Percentiles rank a stretch among this genome's conserved stretches.
phyloP scores from a whole-genome alignment of 805 yeast species.

The Kregervanrija pseudodelftensis region DNA sequence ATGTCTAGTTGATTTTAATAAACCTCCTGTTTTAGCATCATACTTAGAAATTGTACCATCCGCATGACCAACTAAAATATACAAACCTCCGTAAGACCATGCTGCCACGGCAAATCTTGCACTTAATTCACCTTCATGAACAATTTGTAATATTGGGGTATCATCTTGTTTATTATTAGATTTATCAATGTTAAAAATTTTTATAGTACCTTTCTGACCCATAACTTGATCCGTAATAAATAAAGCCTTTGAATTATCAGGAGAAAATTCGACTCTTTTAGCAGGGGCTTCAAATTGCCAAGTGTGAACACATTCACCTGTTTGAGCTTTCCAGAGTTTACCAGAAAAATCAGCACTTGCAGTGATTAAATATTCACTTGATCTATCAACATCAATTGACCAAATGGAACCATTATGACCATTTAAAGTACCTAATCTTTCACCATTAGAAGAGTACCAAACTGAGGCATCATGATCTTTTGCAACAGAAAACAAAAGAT shows the following conservation, averaged over 20 bases:
- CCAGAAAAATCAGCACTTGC: slow-evolving; percentile 88
- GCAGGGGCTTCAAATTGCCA: slow-evolving; percentile 82
- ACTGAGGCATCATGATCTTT: slow-evolving; percentile 85
- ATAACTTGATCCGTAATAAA: slow-evolving; percentile 86
- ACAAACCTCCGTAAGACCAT: slow-evolving; percentile 72
- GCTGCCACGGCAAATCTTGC: slow-evolving; percentile 71
- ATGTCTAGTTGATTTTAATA: slow-evolving; percentile 47
- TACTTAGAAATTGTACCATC: slow-evolving; percentile 81
- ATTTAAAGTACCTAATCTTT: slow-evolving; percentile 84
- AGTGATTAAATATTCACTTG: slow-evolving; percentile 66
- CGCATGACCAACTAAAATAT: slow-evolving; percentile 79
- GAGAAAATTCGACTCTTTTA: slow-evolving; percentile 80
- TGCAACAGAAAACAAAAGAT: slow-evolving; percentile 82
- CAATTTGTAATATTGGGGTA: slow-evolving; percentile 54
- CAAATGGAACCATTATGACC: slow-evolving; percentile 93
- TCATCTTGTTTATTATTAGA: slow-evolving; percentile 35
- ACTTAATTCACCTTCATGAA: slow-evolving; percentile 40
- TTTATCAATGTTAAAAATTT: slow-evolving; percentile 55
- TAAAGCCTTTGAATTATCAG: slow-evolving; percentile 60
- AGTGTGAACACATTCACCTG: slow-evolving; percentile 67
- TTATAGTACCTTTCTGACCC: slow-evolving; percentile 77
- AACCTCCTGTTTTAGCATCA: slow-evolving; percentile 69
- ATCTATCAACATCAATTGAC: slow-evolving; percentile 80
- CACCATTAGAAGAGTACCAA: slow-evolving; percentile 95
- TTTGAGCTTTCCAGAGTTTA: slow-evolving; percentile 76